Percentiles rank a stretch among this genome's conserved stretches.
Conservation (phyloP, 306 rosid species). For the Cucurbita pepo region DNA sequence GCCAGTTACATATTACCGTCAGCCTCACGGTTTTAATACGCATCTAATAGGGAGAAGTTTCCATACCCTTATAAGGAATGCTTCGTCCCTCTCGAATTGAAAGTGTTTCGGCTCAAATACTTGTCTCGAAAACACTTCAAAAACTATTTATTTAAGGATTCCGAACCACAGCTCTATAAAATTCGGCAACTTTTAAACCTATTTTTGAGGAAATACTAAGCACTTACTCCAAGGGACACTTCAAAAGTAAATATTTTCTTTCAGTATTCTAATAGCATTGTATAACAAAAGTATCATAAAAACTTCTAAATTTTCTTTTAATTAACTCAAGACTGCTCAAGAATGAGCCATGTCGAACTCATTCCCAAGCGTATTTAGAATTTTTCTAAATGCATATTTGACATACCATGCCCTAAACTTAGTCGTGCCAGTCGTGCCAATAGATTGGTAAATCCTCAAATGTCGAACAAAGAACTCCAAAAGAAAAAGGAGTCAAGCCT, state of each 20-base stretch:
- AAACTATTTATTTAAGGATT: not conserved
- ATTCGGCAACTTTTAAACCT: not conserved
- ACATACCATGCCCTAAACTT: no score
- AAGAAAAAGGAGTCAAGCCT: no score
- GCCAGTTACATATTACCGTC: no score
- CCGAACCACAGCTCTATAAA: not conserved
- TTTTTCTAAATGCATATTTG: not conserved
- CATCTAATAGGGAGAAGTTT: no score
- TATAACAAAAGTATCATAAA: not conserved
- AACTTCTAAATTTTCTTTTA: not conserved
- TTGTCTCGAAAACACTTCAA: not conserved
- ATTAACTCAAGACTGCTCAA: not conserved
- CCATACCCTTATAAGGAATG: no score
- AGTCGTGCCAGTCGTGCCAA: no score
- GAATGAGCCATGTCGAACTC: not conserved
- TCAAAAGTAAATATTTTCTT: not conserved
- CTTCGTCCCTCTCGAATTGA: no score
- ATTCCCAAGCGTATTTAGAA: not conserved
- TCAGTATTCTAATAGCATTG: not conserved
- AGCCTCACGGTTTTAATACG: no score
- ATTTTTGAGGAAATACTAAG: not conserved
- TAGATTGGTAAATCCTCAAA: no score
- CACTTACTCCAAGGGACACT: not conserved
- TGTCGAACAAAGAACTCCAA: no score
- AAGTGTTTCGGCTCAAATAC: not conserved